Base-by-base conservation (phyloP, 495 filamentous ascomycete genomes). In the Acidomyces sp. region DNA sequence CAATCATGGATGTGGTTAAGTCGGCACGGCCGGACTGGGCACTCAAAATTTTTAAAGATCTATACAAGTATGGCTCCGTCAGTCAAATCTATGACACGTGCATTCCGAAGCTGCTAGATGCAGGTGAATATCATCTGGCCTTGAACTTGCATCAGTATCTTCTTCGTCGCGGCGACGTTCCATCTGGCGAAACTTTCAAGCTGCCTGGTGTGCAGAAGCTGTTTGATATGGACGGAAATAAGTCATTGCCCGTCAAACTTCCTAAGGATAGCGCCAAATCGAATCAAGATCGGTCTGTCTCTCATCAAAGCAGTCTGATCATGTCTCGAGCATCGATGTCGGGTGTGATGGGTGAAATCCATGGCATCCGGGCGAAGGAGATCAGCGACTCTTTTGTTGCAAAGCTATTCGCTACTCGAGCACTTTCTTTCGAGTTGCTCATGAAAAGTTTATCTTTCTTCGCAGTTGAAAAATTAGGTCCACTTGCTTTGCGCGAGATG, bases 401-500 rank as follows among this genome's bases (percentile, higher is more conserved):
- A 12, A 68, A 77, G 40, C 63, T 82, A 48, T 78, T 88, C 48
- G 81, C 81, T 4, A 86, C 82, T 13, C 69, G 59, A 16, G 70
- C 77, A 41, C 65, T 85, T 21, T 68, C 70, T 3, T 58, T 87
- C 13, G 71, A 83, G 29, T 66, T 70, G 34, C 69, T 81, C 15
- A 70, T 86, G 19, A 67, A 66, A 27, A 66, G 73, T 0, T 59
- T 90, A 18, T 66, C 64, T 27, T 72, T 78, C 51, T 68, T 88
- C 37, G 74, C 75, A 2, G 62, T 83, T 10, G 60, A 72, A 25
- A 59, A 63, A 15, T 78, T 90, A 44, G 83, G 84, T 6, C 78
- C 83, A 1, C 61, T 78, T 9, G 76, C 82, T 3, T 41, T 90
- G 33, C 75, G 81, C 34, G 75, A 83, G 24, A 69, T 93, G 56